Evolutionary conservation across 176 grass and related monocot genomes (phyloP), one percentile per base, ranked within the genome.

Genomic region (Pharus latifolius): DNA sequence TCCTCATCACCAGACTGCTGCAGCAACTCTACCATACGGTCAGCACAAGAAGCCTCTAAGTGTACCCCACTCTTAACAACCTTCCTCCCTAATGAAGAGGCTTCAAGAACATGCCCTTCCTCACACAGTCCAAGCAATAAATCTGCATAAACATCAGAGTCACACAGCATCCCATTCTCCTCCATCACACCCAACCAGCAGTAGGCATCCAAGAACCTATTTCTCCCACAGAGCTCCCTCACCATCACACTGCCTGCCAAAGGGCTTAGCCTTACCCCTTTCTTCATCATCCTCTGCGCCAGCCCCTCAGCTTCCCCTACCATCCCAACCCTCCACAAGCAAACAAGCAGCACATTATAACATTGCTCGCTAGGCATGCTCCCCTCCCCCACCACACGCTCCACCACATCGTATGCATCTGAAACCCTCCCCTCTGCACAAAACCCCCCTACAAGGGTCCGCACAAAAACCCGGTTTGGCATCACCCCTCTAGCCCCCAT

Each of bases 331-430:
- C 47, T 80, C 50, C 74, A 78, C 48, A 96, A 68, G 70, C 82
- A 91, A 62, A 80, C 40, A 14, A 83, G 82, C 11, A 96, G 76
- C 78, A 96, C 52, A 71, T 81, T 91, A 43, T 86, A 91, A 58
- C 88, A 91, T 53, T 72, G 79, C 26, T 26, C 38, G 4, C 67
- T 71, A 0, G 88, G 88, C 40, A 91, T 4, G 24, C 18, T 56
- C 3, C 82, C 68, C 6, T 85, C 83, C 49, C 53, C 30, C 12
- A 91, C 23, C 64, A 88, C 54, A 53, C 62, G 89, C 66, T 90
- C 74, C 30, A 97, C 67, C 68, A 85, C 60, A 60, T 59, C 55
- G 32, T 87, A 80, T 0, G 84, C 82, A 0, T 41, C 60, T 0
- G 22, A 42, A 15, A 81, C 34, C 49, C 38, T 26, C 16, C 34